These are phyloP conservation scores for Arachnopeziza araneosa DNA, from an alignment of 2,329 filamentous ascomycete genomes.

Conservation along the genomic window DNA sequence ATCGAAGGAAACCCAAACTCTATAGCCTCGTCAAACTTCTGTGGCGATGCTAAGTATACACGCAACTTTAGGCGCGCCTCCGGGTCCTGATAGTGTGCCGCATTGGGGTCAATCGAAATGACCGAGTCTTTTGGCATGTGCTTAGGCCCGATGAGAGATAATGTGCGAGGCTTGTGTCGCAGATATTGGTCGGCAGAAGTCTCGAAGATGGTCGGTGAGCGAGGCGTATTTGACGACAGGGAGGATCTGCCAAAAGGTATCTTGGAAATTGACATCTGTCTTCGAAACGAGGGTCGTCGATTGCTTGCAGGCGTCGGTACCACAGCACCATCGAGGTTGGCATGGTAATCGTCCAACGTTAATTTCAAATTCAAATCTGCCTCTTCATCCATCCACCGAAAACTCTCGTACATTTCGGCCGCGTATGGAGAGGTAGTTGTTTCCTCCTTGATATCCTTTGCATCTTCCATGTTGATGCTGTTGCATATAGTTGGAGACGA, in stretches of 20 bases:
- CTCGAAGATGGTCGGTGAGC: conserved; percentile 27
- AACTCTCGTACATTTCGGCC: conserved; percentile 52
- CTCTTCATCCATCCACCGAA: conserved; percentile 70
- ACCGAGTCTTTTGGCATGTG: conserved; percentile 37
- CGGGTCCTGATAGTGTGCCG: conserved; percentile 84
- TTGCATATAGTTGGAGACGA: conserved; percentile 22
- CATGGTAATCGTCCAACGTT: conserved; percentile 64
- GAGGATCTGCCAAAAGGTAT: conserved; percentile 55
- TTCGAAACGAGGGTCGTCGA: conserved; percentile 58
- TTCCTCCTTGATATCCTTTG: conserved; percentile 7
- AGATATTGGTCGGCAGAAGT: conserved; percentile 13
- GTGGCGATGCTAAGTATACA: conserved; percentile 79
- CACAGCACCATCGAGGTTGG: conserved; percentile 51
- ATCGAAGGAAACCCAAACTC: conserved; percentile 84
- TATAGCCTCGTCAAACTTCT: conserved; percentile 93
- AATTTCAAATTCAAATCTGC: conserved; percentile 63
- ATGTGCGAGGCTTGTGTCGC: conserved; percentile 46
- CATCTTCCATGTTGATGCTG: conserved; percentile 14
- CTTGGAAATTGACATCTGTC: conserved; percentile 66
- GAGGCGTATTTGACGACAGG: conserved; percentile 31
- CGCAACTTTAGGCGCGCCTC: conserved; percentile 82
- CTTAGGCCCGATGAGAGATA: conserved; percentile 46
- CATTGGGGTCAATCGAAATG: conserved; percentile 60
- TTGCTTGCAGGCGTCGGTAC: conserved; percentile 40
- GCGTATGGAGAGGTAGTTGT: not conserved